Evolutionary conservation across 2,329 filamentous ascomycete genomes (phyloP), one percentile per base, ranked within the genome.

Genomic region (Cercospora sp.): DNA sequence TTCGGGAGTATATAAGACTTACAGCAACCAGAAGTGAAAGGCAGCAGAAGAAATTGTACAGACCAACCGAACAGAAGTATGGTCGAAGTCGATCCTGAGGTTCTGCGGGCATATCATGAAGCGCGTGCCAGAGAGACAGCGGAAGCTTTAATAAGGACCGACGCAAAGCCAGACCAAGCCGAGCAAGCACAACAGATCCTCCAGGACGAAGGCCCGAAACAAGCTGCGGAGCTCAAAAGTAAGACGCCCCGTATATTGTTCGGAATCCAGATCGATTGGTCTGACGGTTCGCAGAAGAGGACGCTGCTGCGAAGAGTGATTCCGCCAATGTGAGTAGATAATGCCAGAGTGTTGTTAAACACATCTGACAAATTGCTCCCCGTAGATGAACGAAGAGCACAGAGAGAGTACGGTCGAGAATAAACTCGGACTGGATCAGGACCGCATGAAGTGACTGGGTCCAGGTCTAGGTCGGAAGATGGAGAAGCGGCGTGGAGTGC

Each of bases 241-340:
- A 65, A 65, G 64, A 39, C 30, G 48, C 53, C 48, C 31, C 48
- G 30, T 28, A 31, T 39, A 45, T 23, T 58, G 18, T 58, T 58
- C 53, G 62, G 62, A n/a, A 53, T 64, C 23, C 62, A 45, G 51
- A 58, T 64, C 57, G 64, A 60, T 61, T 65, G 64, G 57, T 65
- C 64, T 65, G 64, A 65, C 64, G 58, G 64, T 28, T 55, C 42
- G 57, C 64, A 65, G 64, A 65, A 65, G 64, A 61, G 59, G 64
- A 65, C 58, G 57, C 58, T 59, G 62, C 62, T 64, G 62, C 51
- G 62, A 64, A 53, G 53, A 31, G n/a, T 53, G 13, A 16, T 64
- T 59, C 20, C 42, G 13, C 53, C 62, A 33, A 59, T 59, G 62
- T 53, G 39, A 36, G 62, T 39, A 26, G 5, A 23, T 23, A 10